Conservation (phyloP, 2,329 filamentous ascomycete genomes). For the Pseudocercospora macadamiae region DNA sequence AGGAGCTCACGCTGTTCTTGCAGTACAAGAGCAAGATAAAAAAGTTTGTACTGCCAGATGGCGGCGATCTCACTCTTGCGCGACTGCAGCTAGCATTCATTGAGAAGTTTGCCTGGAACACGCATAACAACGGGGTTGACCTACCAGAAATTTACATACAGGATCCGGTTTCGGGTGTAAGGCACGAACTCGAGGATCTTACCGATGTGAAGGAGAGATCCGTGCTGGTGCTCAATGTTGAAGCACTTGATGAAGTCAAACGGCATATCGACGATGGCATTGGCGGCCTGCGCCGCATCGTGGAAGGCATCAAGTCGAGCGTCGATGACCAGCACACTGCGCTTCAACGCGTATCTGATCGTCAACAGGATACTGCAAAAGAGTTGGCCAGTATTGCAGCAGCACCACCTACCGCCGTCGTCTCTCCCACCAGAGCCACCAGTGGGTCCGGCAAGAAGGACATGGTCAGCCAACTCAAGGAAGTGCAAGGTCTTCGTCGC, state of each 20-base stretch:
- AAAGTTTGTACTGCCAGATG: conserved; percentile 87
- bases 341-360: conserved; percentile 84
- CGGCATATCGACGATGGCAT: conserved; percentile 93
- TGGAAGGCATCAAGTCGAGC: conserved; percentile 83
- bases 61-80: conserved; percentile 82
- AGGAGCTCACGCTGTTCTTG: conserved; percentile 89
- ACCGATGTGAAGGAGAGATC: conserved; percentile 91
- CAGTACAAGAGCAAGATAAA: conserved; percentile 98
- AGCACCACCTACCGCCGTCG: conserved; percentile 46
- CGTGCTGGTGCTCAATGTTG: conserved; percentile 92
- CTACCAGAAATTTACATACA: conserved; percentile 98
- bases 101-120: conserved; percentile 99
- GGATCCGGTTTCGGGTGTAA: conserved; percentile 91
- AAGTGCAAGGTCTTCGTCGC: conserved; percentile 79
- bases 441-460: conserved; percentile 34
- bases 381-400: conserved; percentile 74
- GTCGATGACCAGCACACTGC: conserved; percentile 81
- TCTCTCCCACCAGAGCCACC: conserved; percentile 34
- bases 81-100: conserved; percentile 94
- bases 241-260: conserved; percentile 93
- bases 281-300: conserved; percentile 73
- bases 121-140: conserved; percentile 88
- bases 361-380: conserved; percentile 85
- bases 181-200: conserved; percentile 93
- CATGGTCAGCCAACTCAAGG: conserved; percentile 67